Percentiles rank a stretch among this genome's conserved stretches.
These are phyloP conservation scores for Globisporangium okanoganense DNA, from an alignment of 352 stramenopile genomes.

Conservation along the genomic window DNA sequence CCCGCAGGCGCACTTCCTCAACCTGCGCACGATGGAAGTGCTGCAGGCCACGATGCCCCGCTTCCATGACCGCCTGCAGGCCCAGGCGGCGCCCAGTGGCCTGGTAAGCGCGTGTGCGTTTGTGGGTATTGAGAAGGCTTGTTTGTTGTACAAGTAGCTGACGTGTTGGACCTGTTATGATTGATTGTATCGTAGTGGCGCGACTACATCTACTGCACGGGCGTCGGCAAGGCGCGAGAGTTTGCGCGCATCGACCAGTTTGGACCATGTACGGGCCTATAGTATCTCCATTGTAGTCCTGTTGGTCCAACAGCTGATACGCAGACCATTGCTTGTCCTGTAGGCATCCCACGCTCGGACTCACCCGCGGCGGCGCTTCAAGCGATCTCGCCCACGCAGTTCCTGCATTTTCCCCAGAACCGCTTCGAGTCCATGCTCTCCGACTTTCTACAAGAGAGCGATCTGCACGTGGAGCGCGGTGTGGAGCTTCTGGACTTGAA, in stretches of 20 bases:
- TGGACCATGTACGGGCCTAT: slow-evolving; percentile 37
- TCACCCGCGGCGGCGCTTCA: slow-evolving; percentile 17
- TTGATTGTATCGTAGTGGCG: slow-evolving; percentile 46
- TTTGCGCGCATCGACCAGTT: slow-evolving; percentile 83
- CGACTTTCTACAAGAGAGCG: slow-evolving; percentile 42
- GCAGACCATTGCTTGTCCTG: background rate
- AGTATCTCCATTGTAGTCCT: background rate
- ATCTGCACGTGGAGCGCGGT: slow-evolving; percentile 50
- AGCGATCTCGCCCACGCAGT: slow-evolving; percentile 68
- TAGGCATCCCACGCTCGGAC: slow-evolving; percentile 43
- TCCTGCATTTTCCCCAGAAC: slow-evolving; percentile 84
- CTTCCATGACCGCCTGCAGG: slow-evolving; percentile 69
- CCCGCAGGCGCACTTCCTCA: slow-evolving; percentile 95
- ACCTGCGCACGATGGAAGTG: slow-evolving; percentile 93
- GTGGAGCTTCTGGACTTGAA: slow-evolving; percentile 52
- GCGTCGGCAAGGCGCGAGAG: slow-evolving; percentile 56
- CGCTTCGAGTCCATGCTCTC: slow-evolving; percentile 70
- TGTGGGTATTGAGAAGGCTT: too few relatives aligned
- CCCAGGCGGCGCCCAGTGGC: slow-evolving; percentile 52
- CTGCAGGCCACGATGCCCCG: slow-evolving; percentile 66
- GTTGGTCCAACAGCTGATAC: background rate
- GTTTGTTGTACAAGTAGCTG: background rate
- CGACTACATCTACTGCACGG: slow-evolving; percentile 83
- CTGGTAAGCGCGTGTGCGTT: slow-evolving; percentile 32
- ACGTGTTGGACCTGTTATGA: background rate